Conservation (phyloP, 139 green algal genomes). For the Closterium sp. region DNA sequence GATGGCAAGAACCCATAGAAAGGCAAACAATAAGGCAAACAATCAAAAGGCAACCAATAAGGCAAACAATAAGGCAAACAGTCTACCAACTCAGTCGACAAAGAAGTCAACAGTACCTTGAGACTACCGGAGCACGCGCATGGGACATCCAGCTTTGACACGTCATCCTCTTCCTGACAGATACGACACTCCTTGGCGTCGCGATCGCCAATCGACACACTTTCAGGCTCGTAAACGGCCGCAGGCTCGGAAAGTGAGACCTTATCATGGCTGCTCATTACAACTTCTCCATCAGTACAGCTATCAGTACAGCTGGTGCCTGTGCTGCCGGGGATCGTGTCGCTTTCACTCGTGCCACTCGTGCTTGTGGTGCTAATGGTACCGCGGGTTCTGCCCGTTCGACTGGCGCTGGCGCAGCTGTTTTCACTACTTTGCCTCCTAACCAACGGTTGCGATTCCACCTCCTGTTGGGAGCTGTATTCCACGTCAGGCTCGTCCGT, state of each 20-base stretch:
- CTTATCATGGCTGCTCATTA: neutral
- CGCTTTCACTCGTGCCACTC: neutral
- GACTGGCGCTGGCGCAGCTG: neutral
- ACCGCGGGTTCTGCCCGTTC: neutral
- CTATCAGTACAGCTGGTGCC: neutral
- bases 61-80: too few species aligned
- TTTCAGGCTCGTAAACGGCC: neutral
- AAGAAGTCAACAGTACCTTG: neutral
- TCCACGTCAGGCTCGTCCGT: neutral
- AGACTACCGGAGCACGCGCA: slow-evolving; percentile 33
- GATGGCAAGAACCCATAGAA: too few species aligned
- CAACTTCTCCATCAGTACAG: neutral
- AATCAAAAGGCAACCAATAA: too few species aligned
- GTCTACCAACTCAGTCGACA: too few species aligned
- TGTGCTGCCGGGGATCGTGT: too few species aligned
- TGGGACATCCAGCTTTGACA: slow-evolving; percentile 16
- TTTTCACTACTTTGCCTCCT: neutral
- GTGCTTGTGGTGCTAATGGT: neutral
- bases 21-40: too few species aligned
- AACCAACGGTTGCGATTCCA: neutral
- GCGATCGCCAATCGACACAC: neutral
- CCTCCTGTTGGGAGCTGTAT: neutral
- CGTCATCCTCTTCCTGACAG: slow-evolving; percentile 26
- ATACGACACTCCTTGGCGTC: slow-evolving; percentile 26
- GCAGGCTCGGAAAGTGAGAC: neutral